Conservation (phyloP, 345 rosid genomes). For the Kandelia obovata region DNA sequence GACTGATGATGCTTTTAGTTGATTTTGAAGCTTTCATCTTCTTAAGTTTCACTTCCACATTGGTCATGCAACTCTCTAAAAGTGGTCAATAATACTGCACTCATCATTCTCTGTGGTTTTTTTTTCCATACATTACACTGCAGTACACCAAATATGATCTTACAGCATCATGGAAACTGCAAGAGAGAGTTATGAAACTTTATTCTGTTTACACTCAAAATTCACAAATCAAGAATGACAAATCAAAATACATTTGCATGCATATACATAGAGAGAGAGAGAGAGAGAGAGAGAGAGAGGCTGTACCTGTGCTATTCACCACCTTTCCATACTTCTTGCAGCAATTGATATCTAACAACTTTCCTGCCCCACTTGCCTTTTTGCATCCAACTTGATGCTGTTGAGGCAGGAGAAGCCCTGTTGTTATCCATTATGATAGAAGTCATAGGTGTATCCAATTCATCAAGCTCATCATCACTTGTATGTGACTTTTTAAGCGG, state of each 20-base stretch:
- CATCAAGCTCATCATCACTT: constrained; percentile 87
- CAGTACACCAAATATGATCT: too few species aligned
- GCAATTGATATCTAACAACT: constrained; percentile 38
- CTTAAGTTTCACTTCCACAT: too few species aligned
- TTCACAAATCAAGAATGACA: background rate
- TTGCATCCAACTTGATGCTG: constrained; percentile 10
- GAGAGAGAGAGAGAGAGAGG: background rate
- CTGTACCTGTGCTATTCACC: constrained; percentile 29
- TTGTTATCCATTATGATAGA: constrained; percentile 46
- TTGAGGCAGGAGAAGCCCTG: constrained; percentile 17
- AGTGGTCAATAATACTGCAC: too few species aligned
- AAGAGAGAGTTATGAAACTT: too few species aligned
- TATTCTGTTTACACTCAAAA: too few species aligned
- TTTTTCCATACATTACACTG: too few species aligned
- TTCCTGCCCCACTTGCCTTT: constrained; percentile 16
- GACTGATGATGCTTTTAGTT: too few species aligned
- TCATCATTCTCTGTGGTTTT: too few species aligned
- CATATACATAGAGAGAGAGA: background rate
- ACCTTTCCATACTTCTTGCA: constrained; percentile 67
- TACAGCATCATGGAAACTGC: too few species aligned
- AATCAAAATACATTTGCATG: background rate
- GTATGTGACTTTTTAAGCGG: constrained; percentile 64
- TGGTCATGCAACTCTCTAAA: too few species aligned
- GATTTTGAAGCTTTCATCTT: too few species aligned
- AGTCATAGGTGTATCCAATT: constrained; percentile 64